These are phyloP conservation scores for Aspergillus sp. DNA, from an alignment of 2,329 filamentous ascomycete genomes.

Conservation along the genomic window DNA sequence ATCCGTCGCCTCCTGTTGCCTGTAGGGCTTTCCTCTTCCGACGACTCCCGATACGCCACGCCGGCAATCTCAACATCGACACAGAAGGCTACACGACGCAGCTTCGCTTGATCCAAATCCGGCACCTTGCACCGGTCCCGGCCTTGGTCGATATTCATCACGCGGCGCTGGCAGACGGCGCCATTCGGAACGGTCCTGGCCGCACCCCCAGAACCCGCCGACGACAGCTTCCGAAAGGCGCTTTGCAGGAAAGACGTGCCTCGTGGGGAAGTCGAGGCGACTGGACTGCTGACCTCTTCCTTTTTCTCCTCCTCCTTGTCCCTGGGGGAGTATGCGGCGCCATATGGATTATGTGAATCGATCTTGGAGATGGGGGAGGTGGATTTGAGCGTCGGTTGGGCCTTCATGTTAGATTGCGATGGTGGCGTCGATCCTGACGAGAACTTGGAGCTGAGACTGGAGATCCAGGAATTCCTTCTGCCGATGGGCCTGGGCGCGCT, in stretches of 20 bases:
- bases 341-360: constrained; percentile 44
- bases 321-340: constrained; percentile 39
- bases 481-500: constrained; percentile 35
- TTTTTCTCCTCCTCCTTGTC: constrained; percentile 44
- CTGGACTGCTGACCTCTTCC: constrained; percentile 26
- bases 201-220: constrained; percentile 53
- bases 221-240: constrained; percentile 78
- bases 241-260: constrained; percentile 72
- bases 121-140: constrained; percentile 75
- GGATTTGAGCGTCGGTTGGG: constrained; percentile 28
- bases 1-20: constrained; percentile 25
- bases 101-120: constrained; percentile 75
- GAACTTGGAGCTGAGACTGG: constrained; percentile 89
- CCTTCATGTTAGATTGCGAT: constrained; percentile 33
- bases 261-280: constrained; percentile 67
- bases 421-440: constrained; percentile 55
- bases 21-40: constrained; percentile 45
- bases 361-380: constrained; percentile 31
- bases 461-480: constrained; percentile 83
- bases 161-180: constrained; percentile 71
- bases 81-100: constrained; percentile 88
- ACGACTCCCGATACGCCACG: constrained; percentile 70
- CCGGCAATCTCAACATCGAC: constrained; percentile 97
- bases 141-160: constrained; percentile 80
- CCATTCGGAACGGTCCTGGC: constrained; percentile 58